A percentile compares a stretch with the other conserved stretches of the same genome.
Conservation (phyloP, 2,329 filamentous ascomycete species). For the Penicillium sp. region DNA sequence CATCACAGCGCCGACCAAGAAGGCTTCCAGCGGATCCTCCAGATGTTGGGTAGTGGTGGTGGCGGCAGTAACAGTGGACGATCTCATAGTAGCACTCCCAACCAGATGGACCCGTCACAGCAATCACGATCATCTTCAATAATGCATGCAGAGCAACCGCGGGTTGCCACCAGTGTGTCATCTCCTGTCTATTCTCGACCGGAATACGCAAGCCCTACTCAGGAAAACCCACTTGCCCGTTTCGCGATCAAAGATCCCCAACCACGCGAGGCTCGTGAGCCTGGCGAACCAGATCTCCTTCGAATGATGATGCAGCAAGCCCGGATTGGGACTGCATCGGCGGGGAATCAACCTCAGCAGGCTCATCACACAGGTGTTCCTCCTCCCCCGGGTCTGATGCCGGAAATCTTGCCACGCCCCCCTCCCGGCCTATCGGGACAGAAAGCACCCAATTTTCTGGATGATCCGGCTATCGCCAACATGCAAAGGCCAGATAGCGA, state of each 20-base stretch:
- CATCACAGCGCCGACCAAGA: slow-evolving; percentile 71
- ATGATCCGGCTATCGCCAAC: slow-evolving; percentile 42
- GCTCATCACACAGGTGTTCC: slow-evolving; percentile 26
- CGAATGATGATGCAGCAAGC: slow-evolving; percentile 74
- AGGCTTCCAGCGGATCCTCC: slow-evolving; percentile 74
- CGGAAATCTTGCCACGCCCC: slow-evolving; percentile 32
- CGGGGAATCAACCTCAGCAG: slow-evolving; percentile 24
- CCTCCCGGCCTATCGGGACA: slow-evolving; percentile 33
- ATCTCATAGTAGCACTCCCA: slow-evolving; percentile 43
- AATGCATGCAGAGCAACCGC: slow-evolving; percentile 28
- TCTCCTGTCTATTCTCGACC: slow-evolving; percentile 30
- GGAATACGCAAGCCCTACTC: slow-evolving; percentile 29
- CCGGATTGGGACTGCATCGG: slow-evolving; percentile 28
- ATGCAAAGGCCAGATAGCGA: slow-evolving; percentile 37
- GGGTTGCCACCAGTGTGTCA: slow-evolving; percentile 22
- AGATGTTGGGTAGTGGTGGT: slow-evolving; percentile 68
- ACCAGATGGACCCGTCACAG: slow-evolving; percentile 32
- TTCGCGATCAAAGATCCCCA: slow-evolving; percentile 38
- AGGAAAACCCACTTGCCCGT: slow-evolving; percentile 28
- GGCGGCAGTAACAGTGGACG: slow-evolving; percentile 49
- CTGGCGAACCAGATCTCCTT: slow-evolving; percentile 53
- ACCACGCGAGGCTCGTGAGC: slow-evolving; percentile 62
- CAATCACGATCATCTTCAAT: slow-evolving; percentile 28
- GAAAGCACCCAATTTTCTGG: slow-evolving; percentile 37
- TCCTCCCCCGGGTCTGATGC: slow-evolving; percentile 34